These are phyloP conservation scores for Syzygium oleosum DNA, from an alignment of 345 rosid species.

Conservation along the genomic window DNA sequence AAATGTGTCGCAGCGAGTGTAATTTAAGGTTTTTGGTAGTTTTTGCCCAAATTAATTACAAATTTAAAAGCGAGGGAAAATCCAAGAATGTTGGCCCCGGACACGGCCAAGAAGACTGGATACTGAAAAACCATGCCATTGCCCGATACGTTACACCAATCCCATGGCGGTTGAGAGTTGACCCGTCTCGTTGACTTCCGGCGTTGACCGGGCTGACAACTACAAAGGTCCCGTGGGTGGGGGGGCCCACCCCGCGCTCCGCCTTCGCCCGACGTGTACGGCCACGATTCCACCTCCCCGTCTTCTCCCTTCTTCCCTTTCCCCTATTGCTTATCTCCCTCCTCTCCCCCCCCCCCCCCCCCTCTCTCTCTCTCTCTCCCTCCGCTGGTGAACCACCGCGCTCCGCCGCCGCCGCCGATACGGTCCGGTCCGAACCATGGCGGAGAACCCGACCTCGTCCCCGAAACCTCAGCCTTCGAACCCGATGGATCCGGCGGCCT, in stretches of 20 bases:
- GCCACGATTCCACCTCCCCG: background rate
- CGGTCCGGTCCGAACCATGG: background rate
- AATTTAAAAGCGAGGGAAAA: background rate
- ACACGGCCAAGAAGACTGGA: background rate
- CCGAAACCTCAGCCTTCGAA: slow-evolving; percentile 17
- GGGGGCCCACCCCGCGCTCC: background rate
- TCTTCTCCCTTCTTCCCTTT: background rate
- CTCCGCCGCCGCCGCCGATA: background rate
- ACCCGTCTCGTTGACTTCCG: background rate
- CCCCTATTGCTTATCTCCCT: background rate
- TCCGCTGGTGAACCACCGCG: background rate
- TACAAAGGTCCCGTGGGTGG: background rate
- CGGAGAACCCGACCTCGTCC: slow-evolving; percentile 6
- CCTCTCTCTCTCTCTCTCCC: background rate
- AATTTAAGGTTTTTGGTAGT: too few relatives aligned
- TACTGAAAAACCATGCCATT: background rate
- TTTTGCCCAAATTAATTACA: background rate
- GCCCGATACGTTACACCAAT: background rate
- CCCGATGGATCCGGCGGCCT: slow-evolving; percentile 1
- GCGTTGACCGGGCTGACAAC: background rate
- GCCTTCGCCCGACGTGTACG: background rate
- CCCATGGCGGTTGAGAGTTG: background rate
- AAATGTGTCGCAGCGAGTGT: too few relatives aligned
- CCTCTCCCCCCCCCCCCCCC: slow-evolving; percentile 1
- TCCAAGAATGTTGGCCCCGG: background rate